phyloP scores from a whole-genome alignment of 202 grass and related monocot genomes.

The Zizania palustris region DNA sequence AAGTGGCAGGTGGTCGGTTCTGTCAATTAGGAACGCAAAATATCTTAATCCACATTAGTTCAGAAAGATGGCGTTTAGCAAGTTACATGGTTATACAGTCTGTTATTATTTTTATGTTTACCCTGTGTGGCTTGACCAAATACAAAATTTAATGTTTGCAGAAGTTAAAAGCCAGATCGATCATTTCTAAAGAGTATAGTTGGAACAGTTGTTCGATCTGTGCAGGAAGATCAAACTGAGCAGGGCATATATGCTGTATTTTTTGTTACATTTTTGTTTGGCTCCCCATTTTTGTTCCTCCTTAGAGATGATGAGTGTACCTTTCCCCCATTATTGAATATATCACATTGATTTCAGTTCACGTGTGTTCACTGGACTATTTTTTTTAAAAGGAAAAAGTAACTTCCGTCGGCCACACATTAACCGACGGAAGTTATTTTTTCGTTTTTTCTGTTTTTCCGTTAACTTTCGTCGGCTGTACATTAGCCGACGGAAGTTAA shows the following conservation, averaged over 20 bases:
- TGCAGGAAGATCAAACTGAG: conserved; percentile 96
- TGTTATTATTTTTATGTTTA: conserved; percentile 11
- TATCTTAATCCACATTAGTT: not conserved
- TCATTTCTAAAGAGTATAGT: conserved; percentile 94
- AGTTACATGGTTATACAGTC: not conserved
- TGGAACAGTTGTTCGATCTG: conserved; percentile 92
- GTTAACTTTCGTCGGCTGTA: too few species aligned
- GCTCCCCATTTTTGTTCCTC: not conserved
- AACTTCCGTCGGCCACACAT: too few species aligned
- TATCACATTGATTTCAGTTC: too few species aligned
- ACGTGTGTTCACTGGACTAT: too few species aligned
- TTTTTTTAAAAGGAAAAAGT: too few species aligned
- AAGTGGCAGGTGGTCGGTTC: not conserved
- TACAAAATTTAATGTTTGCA: conserved; percentile 45
- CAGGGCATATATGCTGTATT: conserved; percentile 72
- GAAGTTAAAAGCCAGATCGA: conserved; percentile 93
- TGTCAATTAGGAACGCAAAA: too few species aligned
- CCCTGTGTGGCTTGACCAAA: not conserved
- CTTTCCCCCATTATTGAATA: too few species aligned
- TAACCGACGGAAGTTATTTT: too few species aligned
- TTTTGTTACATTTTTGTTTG: too few species aligned
- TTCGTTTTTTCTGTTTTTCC: too few species aligned
- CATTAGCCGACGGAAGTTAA: too few species aligned
- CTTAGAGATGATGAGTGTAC: too few species aligned
- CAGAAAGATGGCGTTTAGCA: not conserved